Evolutionary conservation across 495 filamentous ascomycete species (phyloP).

Genomic region (Immersiella caudata): DNA sequence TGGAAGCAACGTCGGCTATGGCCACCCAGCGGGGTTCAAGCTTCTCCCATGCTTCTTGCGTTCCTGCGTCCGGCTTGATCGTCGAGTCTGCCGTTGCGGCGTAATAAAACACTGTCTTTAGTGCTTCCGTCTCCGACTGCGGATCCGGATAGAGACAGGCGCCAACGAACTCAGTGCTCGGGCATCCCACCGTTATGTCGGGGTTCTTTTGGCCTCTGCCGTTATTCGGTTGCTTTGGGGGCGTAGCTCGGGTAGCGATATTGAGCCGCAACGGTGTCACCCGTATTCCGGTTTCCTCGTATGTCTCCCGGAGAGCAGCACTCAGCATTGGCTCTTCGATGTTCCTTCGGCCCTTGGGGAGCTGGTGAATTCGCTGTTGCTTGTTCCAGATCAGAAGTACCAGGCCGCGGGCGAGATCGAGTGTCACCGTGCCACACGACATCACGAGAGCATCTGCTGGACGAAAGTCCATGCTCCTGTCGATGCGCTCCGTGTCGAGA

Average conservation of each 20-base stretch:
- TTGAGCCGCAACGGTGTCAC: slow-evolving; percentile 41
- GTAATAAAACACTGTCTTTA: slow-evolving; percentile 39
- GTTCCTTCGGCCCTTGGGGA: slow-evolving; percentile 52
- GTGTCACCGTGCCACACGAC: slow-evolving; percentile 50
- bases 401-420: slow-evolving; percentile 40
- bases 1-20: slow-evolving; percentile 25
- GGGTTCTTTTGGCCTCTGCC: slow-evolving; percentile 24
- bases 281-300: slow-evolving; percentile 48
- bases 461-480: slow-evolving; percentile 35
- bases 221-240: slow-evolving; percentile 11
- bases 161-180: slow-evolving; percentile 35
- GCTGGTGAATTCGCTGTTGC: slow-evolving; percentile 47
- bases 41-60: slow-evolving; percentile 38
- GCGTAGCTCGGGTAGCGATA: slow-evolving; percentile 41
- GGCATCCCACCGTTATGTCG: slow-evolving; percentile 31
- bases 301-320: slow-evolving; percentile 49
- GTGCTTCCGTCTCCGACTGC: slow-evolving; percentile 30
- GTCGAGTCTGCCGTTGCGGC: slow-evolving; percentile 37
- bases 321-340: slow-evolving; percentile 45
- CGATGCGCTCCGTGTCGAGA: slow-evolving; percentile 28
- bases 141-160: slow-evolving; percentile 36
- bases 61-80: slow-evolving; percentile 20
- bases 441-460: slow-evolving; percentile 46
- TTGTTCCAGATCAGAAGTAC: slow-evolving; percentile 48
- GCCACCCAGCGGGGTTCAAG: slow-evolving; percentile 32